These are phyloP conservation scores for Cyclospora cayetanensis DNA, from an alignment of 169 alveolate species.

Conservation along the genomic window DNA sequence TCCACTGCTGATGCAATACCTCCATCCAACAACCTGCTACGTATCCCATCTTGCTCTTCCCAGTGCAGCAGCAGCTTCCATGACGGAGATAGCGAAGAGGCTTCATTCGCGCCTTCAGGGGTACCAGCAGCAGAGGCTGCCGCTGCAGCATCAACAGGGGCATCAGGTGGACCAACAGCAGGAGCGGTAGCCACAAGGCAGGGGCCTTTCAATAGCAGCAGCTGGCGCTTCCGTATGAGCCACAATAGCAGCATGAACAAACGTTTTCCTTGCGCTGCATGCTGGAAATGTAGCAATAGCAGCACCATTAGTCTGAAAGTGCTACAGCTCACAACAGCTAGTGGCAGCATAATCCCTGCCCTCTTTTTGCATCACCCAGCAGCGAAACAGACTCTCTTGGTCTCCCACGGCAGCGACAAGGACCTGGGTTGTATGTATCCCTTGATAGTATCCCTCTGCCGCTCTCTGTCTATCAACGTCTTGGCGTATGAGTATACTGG, in stretches of 20 bases:
- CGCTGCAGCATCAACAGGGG: constrained; percentile 26
- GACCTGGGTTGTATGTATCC: constrained; percentile 27
- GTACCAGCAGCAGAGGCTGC: neutral
- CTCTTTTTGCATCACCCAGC: constrained; percentile 84
- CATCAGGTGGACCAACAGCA: constrained; percentile 24
- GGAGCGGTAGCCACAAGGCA: neutral
- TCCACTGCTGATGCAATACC: neutral
- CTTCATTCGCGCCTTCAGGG: neutral
- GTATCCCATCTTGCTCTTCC: neutral
- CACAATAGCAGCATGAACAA: constrained; percentile 56
- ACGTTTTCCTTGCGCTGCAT: constrained; percentile 14
- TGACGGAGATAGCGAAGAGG: constrained; percentile 15
- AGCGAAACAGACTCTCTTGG: constrained; percentile 20
- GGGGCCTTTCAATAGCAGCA: neutral
- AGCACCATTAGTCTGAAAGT: constrained; percentile 4
- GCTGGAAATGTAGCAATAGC: constrained; percentile 43
- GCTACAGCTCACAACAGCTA: neutral
- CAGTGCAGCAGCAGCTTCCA: constrained; percentile 53
- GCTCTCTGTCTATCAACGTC: constrained; percentile 36
- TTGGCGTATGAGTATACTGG: constrained; percentile 43
- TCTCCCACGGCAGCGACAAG: constrained; percentile 45
- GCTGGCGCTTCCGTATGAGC: neutral
- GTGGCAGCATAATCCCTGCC: constrained; percentile 57
- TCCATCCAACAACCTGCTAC: neutral
- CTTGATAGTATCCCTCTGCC: neutral